Percentiles rank a stretch among this genome's conserved stretches.
phyloP scores from a whole-genome alignment of 148 eudicot genomes.

The Vaccinium macrocarpon region DNA sequence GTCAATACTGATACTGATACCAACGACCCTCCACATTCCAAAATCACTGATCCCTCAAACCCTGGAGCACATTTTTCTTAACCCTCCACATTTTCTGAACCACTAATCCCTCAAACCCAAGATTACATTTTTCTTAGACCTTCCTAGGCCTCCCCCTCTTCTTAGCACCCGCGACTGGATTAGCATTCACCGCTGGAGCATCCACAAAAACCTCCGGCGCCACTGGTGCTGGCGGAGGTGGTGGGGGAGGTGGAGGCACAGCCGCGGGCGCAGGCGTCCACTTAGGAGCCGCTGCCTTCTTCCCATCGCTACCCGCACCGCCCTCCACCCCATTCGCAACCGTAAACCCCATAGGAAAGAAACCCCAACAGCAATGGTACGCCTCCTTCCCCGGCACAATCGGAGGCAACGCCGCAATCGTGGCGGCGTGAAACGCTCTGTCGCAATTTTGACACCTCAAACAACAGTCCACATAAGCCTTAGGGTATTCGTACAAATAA shows the following conservation, averaged over 20 bases:
- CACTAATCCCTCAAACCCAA: background rate
- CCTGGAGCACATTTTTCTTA: background rate
- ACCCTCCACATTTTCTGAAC: background rate
- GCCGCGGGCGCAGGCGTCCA: conserved; percentile 30
- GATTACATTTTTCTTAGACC: conserved; percentile 41
- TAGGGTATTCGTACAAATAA: conserved; percentile 63
- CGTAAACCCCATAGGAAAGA: conserved; percentile 78
- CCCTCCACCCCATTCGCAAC: conserved; percentile 14
- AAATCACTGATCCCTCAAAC: background rate
- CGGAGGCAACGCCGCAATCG: conserved; percentile 59
- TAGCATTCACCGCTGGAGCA: background rate
- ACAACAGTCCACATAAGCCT: conserved; percentile 55
- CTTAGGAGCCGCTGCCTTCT: conserved; percentile 21
- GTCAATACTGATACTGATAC: background rate
- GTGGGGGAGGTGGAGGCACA: background rate
- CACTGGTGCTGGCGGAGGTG: background rate
- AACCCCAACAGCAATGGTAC: conserved; percentile 87
- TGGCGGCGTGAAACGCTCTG: conserved; percentile 63
- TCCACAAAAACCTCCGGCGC: conserved; percentile 9
- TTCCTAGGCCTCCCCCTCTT: conserved; percentile 60
- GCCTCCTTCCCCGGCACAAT: conserved; percentile 84
- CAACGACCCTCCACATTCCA: background rate
- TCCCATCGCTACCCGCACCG: background rate
- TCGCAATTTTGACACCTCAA: conserved; percentile 70
- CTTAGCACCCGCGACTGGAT: background rate